A percentile compares a stretch with the other conserved stretches of the same genome.
Conservation (phyloP, 169 alveolate species). For the Plasmodium falciparum region DNA sequence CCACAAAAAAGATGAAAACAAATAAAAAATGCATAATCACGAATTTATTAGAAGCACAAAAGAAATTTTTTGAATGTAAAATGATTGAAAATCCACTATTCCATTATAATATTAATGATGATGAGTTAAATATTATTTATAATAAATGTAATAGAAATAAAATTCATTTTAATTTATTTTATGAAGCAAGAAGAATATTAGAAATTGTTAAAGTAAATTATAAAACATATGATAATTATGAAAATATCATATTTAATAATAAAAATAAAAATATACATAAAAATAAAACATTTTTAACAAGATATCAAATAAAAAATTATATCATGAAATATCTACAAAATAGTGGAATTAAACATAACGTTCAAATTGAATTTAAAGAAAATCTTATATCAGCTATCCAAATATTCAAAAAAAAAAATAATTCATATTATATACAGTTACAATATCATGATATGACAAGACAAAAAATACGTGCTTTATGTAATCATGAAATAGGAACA, state of each 20-base stretch:
- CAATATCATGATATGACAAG: conserved; percentile 26
- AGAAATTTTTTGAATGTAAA: conserved; percentile 38
- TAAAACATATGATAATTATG: conserved; percentile 59
- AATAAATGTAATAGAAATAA: conserved; percentile 49
- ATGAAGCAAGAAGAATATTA: conserved; percentile 67
- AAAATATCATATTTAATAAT: conserved; percentile 11
- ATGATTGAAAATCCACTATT: conserved; percentile 37
- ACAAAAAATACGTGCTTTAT: conserved; percentile 49
- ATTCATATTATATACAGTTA: conserved; percentile 36
- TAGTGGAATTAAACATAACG: conserved; percentile 22
- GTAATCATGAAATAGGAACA: conserved; percentile 77
- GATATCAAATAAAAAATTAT: conserved; percentile 30
- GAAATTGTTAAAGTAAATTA: conserved; percentile 41
- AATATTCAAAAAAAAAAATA: conserved; percentile 49
- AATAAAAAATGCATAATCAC: conserved; percentile 35
- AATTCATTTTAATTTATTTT: conserved; percentile 57
- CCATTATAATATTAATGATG: conserved; percentile 41
- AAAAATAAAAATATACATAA: background rate
- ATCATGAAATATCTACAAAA: conserved; percentile 18
- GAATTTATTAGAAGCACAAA: conserved; percentile 49
- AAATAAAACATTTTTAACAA: conserved; percentile 10
- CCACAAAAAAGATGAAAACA: conserved; percentile 33
- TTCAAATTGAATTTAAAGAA: conserved; percentile 31
- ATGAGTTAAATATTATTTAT: conserved; percentile 41
- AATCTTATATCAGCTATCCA: conserved; percentile 33